These are phyloP conservation scores for Fusarium xylarioides DNA, from an alignment of 2,329 filamentous ascomycete genomes.

Conservation along the genomic window DNA sequence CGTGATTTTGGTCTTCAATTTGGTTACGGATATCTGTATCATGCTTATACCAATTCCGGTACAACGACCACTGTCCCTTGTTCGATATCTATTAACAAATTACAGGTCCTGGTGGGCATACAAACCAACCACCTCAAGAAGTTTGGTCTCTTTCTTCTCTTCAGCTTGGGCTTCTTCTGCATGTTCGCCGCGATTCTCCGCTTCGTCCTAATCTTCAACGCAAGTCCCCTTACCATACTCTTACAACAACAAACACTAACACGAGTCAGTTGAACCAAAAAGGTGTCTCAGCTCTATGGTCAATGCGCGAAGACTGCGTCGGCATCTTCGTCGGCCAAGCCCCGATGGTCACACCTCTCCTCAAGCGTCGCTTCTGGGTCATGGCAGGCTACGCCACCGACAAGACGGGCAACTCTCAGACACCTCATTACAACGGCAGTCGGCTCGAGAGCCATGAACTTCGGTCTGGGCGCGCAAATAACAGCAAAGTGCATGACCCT, in stretches of 20 bases:
- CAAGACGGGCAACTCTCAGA: neutral
- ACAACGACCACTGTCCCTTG: neutral
- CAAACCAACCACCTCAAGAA: conserved; percentile 44
- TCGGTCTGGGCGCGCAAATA: neutral
- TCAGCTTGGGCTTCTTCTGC: conserved; percentile 47
- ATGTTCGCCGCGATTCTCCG: conserved; percentile 44
- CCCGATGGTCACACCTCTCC: conserved; percentile 46
- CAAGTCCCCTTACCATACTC: conserved; percentile 4
- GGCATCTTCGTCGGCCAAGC: conserved; percentile 50
- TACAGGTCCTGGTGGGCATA: conserved; percentile 41
- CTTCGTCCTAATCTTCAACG: conserved; percentile 45
- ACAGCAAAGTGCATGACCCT: neutral
- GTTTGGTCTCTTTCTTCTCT: conserved; percentile 45
- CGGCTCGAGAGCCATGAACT: conserved; percentile 8
- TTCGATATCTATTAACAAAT: neutral
- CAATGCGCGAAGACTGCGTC: conserved; percentile 50
- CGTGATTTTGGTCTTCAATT: conserved; percentile 46
- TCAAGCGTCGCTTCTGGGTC: conserved; percentile 41
- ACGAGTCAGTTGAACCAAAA: conserved; percentile 17
- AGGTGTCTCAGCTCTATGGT: conserved; percentile 48
- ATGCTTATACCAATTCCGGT: conserved; percentile 49
- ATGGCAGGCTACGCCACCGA: neutral
- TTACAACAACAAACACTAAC: neutral
- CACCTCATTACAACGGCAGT: neutral
- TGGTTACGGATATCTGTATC: conserved; percentile 48